Conservation (phyloP, 2,329 filamentous ascomycete genomes). For the Sporothrix mexicana region DNA sequence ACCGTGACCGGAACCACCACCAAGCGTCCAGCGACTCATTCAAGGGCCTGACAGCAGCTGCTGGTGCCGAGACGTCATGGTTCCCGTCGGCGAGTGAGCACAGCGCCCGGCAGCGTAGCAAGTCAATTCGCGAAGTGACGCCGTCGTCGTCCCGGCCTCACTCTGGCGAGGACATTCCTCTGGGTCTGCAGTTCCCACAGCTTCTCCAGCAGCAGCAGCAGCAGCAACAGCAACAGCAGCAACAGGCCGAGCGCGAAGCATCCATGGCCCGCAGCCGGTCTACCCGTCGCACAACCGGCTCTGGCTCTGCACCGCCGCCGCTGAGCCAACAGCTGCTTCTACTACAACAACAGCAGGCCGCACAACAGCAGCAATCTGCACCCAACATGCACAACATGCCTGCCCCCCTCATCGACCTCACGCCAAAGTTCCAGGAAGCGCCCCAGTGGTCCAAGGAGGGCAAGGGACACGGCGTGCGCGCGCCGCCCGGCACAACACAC, state of each 20-base stretch:
- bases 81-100: conserved; percentile 49
- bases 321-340: not conserved
- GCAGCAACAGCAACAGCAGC: conserved; percentile 50
- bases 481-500: conserved; percentile 50
- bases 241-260: conserved; percentile 36
- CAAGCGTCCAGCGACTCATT: conserved; percentile 24
- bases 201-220: conserved; percentile 30
- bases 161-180: conserved; percentile 35
- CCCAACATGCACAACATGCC: conserved; percentile 41
- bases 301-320: not conserved
- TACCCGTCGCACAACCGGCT: conserved; percentile 4
- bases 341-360: not conserved
- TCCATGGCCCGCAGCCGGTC: conserved; percentile 32
- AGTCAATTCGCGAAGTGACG: conserved; percentile 27
- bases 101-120: conserved; percentile 36
- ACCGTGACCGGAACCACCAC: conserved; percentile 26
- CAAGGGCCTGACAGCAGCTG: not conserved
- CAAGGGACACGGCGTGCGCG: conserved; percentile 56
- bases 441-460: conserved; percentile 62
- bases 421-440: conserved; percentile 67
- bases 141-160: conserved; percentile 30
- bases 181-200: conserved; percentile 33
- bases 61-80: conserved; percentile 42
- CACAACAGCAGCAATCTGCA: not conserved
- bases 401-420: conserved; percentile 72